Base-by-base conservation (phyloP, 164 flowering plant species). In the Tetrastigma voinierianum region DNA sequence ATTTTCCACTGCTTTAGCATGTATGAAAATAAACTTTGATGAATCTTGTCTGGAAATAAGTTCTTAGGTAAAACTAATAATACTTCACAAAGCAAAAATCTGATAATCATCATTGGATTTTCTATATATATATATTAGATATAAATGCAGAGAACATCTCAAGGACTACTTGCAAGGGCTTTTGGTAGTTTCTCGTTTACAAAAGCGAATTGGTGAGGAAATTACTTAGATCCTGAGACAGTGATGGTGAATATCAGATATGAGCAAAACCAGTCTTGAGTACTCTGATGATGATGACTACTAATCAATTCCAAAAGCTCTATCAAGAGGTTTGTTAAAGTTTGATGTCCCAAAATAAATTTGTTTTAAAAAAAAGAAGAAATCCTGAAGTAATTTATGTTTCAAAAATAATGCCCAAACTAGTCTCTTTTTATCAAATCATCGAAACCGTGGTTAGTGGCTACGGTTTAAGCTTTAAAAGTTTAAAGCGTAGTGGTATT, bases 141-240 rank as follows among this genome's bases (percentile, higher is more conserved):
- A 45, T 77, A 11, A 69, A 69, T 62, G 79, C 74, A 69, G 85
- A 84, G 57, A 86, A 77, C 65, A 69, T 82, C 69, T 84, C 91
- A 21, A 83, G 77, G 81, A 76, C 78, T 88, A 87, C 69, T 75
- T 93, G 72, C 97, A 88, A 72, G 87, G 88, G 69, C 87, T 93
- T 23, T 93, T 57, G 90, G 83, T 55, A 78, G 87, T 66, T 86
- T 90, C 74, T 89, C 91, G 59, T 79, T 79, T 2, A 47, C 64
- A 56, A 79, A 64, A 65, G 78, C 53, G n/a, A 24, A 73, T 66
- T 32, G 72, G n/a, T 11, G 59, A 57, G 48, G 68, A 68, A 45
- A n/a, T 47, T 56, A 82, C 51, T n/a, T n/a, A 49, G 80, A 78
- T 65, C 75, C 61, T 21, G 82, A 77, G 46, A 46, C 25, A 83